These are phyloP conservation scores for Coelastrella sp. DNA, from an alignment of 139 green algal genomes.

Conservation along the genomic window DNA sequence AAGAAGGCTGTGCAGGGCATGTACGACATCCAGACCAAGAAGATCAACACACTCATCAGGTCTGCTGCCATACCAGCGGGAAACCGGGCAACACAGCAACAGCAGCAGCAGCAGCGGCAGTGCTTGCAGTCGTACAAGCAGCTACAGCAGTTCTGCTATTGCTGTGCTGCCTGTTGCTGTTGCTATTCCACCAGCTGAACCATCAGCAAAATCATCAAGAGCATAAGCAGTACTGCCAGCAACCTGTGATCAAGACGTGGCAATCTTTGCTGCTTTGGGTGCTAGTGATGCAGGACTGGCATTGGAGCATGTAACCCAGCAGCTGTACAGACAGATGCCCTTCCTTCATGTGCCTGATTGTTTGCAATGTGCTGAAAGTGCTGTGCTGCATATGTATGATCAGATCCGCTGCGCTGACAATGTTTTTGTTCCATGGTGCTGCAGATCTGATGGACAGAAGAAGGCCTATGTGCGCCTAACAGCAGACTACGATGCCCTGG, in stretches of 20 bases:
- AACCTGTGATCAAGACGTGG: too few species aligned
- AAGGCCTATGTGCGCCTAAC: conserved; percentile 99
- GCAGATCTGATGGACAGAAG: conserved; percentile 95
- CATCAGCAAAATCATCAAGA: too few species aligned
- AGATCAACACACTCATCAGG: conserved; percentile 99
- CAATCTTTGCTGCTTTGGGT: too few species aligned
- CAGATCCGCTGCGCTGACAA: background rate
- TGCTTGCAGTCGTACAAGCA: background rate
- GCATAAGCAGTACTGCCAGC: too few species aligned
- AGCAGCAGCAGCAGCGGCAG: background rate
- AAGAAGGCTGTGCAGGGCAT: conserved; percentile 92
- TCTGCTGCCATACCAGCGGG: conserved; percentile 38
- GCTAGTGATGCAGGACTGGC: too few species aligned
- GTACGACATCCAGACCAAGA: conserved; percentile 98
- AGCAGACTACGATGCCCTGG: conserved; percentile 97
- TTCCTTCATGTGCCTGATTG: too few species aligned
- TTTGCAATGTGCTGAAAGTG: background rate
- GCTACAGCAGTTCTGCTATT: background rate
- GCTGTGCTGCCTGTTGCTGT: too few species aligned
- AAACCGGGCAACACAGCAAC: background rate
- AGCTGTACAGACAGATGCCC: too few species aligned
- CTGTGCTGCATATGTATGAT: background rate
- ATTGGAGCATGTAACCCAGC: too few species aligned
- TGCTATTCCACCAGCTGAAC: too few species aligned
- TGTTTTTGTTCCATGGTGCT: background rate